These are phyloP conservation scores for Picea abies DNA, from an alignment of 83 land plant species.

Conservation along the genomic window DNA sequence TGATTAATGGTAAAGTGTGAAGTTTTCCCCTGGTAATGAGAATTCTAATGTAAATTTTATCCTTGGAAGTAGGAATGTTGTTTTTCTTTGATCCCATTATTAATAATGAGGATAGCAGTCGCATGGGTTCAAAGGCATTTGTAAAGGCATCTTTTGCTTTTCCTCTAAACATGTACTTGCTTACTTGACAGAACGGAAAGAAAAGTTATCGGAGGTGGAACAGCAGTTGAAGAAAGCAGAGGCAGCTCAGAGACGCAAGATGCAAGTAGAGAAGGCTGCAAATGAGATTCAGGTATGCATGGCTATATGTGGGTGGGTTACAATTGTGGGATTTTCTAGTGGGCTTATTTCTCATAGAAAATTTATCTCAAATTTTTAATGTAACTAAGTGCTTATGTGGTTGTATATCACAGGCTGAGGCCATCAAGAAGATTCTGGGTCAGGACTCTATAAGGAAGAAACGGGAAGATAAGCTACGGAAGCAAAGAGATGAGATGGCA, in stretches of 20 bases:
- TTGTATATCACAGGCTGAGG: slow-evolving; percentile 56
- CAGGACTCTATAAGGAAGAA: slow-evolving; percentile 73
- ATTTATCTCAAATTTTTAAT: not conserved
- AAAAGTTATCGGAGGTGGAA: slow-evolving; percentile 72
- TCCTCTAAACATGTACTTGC: too few relatives aligned
- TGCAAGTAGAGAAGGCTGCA: slow-evolving; percentile 78
- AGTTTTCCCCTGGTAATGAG: too few relatives aligned
- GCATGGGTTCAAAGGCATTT: too few relatives aligned
- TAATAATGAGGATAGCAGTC: too few relatives aligned
- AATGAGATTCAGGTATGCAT: slow-evolving; percentile 73
- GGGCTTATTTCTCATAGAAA: not conserved
- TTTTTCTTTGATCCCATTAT: too few relatives aligned
- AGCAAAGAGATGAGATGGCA: slow-evolving; percentile 61
- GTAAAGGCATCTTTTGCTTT: too few relatives aligned
- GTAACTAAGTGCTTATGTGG: slow-evolving; percentile 5
- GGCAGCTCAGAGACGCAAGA: slow-evolving; percentile 71
- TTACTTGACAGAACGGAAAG: slow-evolving; percentile 58
- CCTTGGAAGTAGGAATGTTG: too few relatives aligned
- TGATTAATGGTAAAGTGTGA: too few relatives aligned
- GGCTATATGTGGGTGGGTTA: not conserved
- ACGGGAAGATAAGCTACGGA: slow-evolving; percentile 56
- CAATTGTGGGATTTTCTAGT: not conserved
- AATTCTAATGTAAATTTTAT: too few relatives aligned
- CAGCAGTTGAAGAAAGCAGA: slow-evolving; percentile 80
- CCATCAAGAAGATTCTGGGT: slow-evolving; percentile 81